These are phyloP conservation scores for Lepidium africanum DNA, from an alignment of 345 rosid species.

Conservation along the genomic window DNA sequence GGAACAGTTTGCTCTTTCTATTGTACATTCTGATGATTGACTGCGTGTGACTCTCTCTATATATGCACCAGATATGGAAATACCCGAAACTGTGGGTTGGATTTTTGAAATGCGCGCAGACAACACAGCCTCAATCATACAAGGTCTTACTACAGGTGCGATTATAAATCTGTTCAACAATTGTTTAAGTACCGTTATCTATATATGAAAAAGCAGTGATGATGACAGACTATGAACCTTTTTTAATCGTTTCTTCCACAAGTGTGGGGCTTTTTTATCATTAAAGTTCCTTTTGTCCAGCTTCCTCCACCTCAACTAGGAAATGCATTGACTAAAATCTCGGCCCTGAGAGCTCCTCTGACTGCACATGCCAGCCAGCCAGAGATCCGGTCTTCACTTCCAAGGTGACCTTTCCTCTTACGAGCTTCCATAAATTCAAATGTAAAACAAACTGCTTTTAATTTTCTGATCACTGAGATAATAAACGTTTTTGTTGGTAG, in stretches of 20 bases:
- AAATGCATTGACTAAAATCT: constrained; percentile 68
- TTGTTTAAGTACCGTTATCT: background rate
- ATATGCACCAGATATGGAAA: constrained; percentile 80
- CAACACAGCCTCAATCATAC: constrained; percentile 88
- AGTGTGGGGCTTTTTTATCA: background rate
- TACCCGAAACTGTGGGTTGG: constrained; percentile 98
- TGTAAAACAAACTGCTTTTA: background rate
- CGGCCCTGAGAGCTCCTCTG: constrained; percentile 69
- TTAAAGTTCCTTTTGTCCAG: constrained; percentile 34
- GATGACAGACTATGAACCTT: background rate
- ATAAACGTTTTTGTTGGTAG: constrained; percentile 28
- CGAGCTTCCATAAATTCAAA: background rate
- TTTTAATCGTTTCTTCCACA: background rate
- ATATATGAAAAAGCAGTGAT: background rate
- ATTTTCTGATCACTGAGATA: constrained; percentile 14
- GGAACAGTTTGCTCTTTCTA: background rate
- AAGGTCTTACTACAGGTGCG: constrained; percentile 85
- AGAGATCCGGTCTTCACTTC: constrained; percentile 64
- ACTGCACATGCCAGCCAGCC: constrained; percentile 82
- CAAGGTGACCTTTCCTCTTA: constrained; percentile 40
- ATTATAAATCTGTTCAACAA: background rate
- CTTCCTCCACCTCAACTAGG: constrained; percentile 90
- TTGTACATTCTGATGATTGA: constrained; percentile 8
- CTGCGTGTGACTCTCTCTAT: background rate
- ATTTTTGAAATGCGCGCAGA: constrained; percentile 79